Evolutionary conservation across 306 rosid genomes (phyloP), one percentile per base, ranked within the genome.

Genomic region (Glycine latifolia): DNA sequence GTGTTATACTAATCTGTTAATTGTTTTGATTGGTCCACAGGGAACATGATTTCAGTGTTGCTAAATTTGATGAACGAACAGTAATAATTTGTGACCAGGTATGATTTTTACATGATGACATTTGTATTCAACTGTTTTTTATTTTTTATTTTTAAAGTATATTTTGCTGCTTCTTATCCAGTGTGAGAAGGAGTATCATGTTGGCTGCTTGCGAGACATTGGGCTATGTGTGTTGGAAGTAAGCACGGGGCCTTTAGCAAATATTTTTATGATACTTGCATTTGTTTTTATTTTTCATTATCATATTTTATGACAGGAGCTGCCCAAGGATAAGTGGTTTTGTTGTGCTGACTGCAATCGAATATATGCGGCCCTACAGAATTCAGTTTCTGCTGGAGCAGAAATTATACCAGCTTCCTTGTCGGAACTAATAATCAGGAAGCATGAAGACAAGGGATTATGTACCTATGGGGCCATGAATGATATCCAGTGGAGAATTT

Each of bases 101-200:
- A 96, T 77, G 92, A 43, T 71, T 35, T 78, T 33, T 82, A 43
- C 49, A 8, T 44, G 79, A 59, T 16, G 61, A 65, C 41, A 41
- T 43, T 48, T 75, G 73, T 26, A 9, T 59, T 50, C 35, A 69
- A 63, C 13, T 67, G 3, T 77, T 73, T 26, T 31, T 67, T 60
- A 68, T 53, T 65, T 20, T 20, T 20, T 20, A 0, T 20, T 20
- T 20, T 20, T 20, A 73, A 75, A 84, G 33, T 71, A 47, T 75
- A 47, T 75, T 26, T 26, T 84, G 2, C 37, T 78, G 47, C 13
- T 85, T 90, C 44, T 70, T 87, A 59, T 82, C 67, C 83, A 96
- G 99, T 96, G 99, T 82, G 99, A 96, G 87, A 96, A 91, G 90
- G 99, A 96, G 91, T 96, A 89, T 70, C 99, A 96, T 68, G 99